A percentile compares a stretch with the other conserved stretches of the same genome.
These are phyloP conservation scores for Phylloporus sp. DNA, from an alignment of 768 basidiomycete genomes.

Conservation along the genomic window DNA sequence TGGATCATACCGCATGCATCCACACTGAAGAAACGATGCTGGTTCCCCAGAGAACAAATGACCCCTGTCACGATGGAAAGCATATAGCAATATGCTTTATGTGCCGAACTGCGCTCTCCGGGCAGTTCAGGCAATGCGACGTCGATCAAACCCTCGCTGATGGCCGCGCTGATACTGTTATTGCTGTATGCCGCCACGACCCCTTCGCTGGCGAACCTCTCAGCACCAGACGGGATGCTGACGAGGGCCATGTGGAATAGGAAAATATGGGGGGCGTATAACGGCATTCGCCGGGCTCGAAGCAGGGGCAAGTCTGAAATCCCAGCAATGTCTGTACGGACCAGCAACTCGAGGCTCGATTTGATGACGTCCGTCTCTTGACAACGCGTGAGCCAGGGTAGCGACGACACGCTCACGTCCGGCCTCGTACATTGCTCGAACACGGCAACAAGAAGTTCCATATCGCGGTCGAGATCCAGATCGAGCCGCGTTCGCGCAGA, in stretches of 20 bases:
- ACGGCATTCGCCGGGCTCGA: slow-evolving; percentile 55
- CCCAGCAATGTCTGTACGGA: slow-evolving; percentile 63
- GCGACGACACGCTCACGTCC: slow-evolving; percentile 63
- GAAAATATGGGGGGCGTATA: slow-evolving; percentile 75
- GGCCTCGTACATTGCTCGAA: slow-evolving; percentile 74
- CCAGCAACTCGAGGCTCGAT: slow-evolving; percentile 68
- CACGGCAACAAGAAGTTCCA: slow-evolving; percentile 77
- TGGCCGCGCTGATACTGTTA: slow-evolving; percentile 70
- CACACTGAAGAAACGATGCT: slow-evolving; percentile 73
- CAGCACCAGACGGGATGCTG: slow-evolving; percentile 69
- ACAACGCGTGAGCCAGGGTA: slow-evolving; percentile 73
- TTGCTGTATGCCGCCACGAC: slow-evolving; percentile 78
- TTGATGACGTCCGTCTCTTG: slow-evolving; percentile 78
- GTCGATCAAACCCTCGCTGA: slow-evolving; percentile 70
- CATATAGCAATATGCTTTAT: slow-evolving; percentile 81
- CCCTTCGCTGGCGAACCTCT: slow-evolving; percentile 80
- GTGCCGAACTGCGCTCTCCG: slow-evolving; percentile 72
- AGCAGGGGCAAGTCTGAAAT: slow-evolving; percentile 61
- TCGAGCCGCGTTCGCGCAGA: slow-evolving; percentile 53
- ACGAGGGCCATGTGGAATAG: slow-evolving; percentile 85
- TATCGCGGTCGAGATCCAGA: slow-evolving; percentile 69
- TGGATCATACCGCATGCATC: slow-evolving; percentile 86
- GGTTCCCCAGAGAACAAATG: slow-evolving; percentile 54
- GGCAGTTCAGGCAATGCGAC: slow-evolving; percentile 64
- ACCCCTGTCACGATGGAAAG: slow-evolving; percentile 73